Evolutionary conservation across 2,329 filamentous ascomycete genomes (phyloP), one percentile per base, ranked within the genome.

Genomic region (Arthrocladium fulminans): DNA sequence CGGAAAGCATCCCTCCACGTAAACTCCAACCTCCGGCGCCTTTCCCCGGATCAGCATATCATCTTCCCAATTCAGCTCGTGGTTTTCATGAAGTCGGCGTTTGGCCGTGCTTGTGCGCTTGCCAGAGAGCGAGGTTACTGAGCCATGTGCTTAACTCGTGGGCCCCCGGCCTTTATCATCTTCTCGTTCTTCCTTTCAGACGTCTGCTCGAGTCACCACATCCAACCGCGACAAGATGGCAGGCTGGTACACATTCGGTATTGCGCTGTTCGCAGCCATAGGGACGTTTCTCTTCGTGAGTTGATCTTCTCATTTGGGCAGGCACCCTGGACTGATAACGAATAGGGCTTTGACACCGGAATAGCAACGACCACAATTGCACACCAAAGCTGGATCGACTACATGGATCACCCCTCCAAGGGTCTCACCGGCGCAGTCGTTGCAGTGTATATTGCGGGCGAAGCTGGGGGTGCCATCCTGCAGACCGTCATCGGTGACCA

Each of bases 341-440:
- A 43, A n/a, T 54, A 76, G 74, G 76, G 76, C 2, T 79, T 79
- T 51, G 77, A 79, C 58, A 79, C 76, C 0, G 76, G 76, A 23
- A 79, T 79, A 48, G 76, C 75, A 3, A 80, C 76, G 10, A 79
- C 76, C 13, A 79, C 77, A 17, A 80, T 80, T 48, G 76, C 77
- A 2, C 77, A 80, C 57, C 58, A 75, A 55, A 78, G 74, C 57
- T 80, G 76, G 76, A 71, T 76, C 38, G 67, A 75, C 37, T 80
- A 80, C 60, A 80, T 80, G 76, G 48, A 67, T 10, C 58, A 75
- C 42, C 77, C 77, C 2, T 76, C 73, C 2, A 67, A 74, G 53
- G 75, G 70, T 3, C 59, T 79, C 13, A 79, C 75, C 1, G 77
- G 77, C n/a, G 44, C 70, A 65, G 76, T 79, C 2, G 75, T 78